Base-by-base conservation (phyloP, 164 flowering plant genomes). In the Warburgia ugandensis region DNA sequence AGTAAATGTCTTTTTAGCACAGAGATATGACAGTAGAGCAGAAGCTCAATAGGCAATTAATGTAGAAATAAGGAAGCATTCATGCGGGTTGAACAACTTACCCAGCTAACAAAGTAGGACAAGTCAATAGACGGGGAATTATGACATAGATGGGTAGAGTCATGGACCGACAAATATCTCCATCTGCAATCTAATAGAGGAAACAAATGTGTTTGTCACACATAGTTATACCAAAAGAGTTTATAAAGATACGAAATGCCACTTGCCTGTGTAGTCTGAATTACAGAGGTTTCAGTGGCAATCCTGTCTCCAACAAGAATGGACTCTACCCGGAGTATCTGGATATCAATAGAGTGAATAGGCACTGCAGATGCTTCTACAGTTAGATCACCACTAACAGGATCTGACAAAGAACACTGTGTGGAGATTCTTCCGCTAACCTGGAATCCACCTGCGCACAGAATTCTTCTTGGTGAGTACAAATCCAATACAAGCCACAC, bases 121-220 rank as follows among this genome's bases (percentile, higher is more conserved):
- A 80, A 51, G 89, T 83, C 72, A 84, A 72, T 55, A 90, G 97
- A n/a, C 95, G 95, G 3, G 97, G 97, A 57, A 84, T 77, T 56
- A 86, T 69, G 45, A 86, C 81, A 65, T 86, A 77, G 49, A 90
- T 84, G 40, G 97, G 95, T 42, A 90, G 45, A 54, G 75, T 71
- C 83, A 80, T 45, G 52, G 64, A 60, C 12, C 68, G 81, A 51
- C 81, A 80, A 32, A 90, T 72, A 74, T 90, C 95, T 64, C 97
- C 97, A 79, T 86, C 97, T 54, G 84, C 95, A 56, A 90, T 79
- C 97, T 86, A 62, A 32, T 27, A 58, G 58, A 61, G 9, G 19
- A 35, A 25, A 48, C 33, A 31, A 21, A 50, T 30, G 51, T 16
- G 26, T 9, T 10, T 42, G 39, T 55, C 44, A 50, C 7, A 36